These are phyloP conservation scores for Paspalum vaginatum DNA, from an alignment of 176 grass and related monocot genomes.

Conservation along the genomic window DNA sequence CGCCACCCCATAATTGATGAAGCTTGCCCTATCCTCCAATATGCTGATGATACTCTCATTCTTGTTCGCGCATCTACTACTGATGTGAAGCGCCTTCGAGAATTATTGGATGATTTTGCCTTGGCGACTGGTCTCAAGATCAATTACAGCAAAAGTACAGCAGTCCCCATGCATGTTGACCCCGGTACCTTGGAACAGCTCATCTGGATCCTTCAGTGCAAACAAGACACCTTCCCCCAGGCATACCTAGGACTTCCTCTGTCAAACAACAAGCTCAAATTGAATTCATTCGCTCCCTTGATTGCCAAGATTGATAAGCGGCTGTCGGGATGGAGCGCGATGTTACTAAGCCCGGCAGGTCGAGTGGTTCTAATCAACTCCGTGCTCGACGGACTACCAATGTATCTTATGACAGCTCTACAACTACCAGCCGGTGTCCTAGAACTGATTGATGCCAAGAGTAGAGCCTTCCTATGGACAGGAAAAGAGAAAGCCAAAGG, in stretches of 20 bases:
- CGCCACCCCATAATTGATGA: neutral
- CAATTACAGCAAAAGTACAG: neutral
- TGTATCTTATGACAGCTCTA: neutral
- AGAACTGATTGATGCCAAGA: neutral
- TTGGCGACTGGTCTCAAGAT: neutral
- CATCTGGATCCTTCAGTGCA: neutral
- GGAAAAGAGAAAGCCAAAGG: rapidly evolving
- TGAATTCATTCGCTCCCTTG: neutral
- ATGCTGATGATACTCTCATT: neutral
- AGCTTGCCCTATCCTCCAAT: neutral
- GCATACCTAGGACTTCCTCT: neutral
- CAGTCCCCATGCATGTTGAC: neutral
- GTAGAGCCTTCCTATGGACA: neutral
- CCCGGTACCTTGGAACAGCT: neutral
- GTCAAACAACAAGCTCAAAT: neutral
- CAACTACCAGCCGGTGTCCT: neutral
- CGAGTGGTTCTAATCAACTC: neutral
- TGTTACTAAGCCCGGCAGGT: neutral
- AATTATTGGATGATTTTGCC: neutral
- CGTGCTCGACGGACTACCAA: neutral
- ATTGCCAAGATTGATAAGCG: neutral
- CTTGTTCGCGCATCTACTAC: neutral
- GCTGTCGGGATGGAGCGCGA: neutral
- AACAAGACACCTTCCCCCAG: neutral
- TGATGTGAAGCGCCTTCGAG: neutral